Base-by-base conservation (phyloP, 78 protist species). In the Creolimax fragrantissima region DNA sequence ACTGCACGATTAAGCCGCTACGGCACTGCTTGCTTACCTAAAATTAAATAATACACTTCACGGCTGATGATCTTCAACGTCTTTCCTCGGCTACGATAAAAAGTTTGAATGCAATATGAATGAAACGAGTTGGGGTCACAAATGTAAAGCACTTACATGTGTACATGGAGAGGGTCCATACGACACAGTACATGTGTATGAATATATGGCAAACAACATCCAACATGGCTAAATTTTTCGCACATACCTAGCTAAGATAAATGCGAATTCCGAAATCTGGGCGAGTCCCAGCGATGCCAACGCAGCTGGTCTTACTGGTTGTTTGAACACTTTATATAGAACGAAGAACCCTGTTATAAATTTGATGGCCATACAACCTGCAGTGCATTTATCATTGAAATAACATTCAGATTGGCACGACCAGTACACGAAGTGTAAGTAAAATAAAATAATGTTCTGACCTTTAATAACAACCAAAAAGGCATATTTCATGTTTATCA, bases 241-340 rank as follows among this genome's bases (percentile, higher is more conserved):
- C n/a, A 3, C 2, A 35, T 83, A 83, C 86, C 89, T 88, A 3
- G 93, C 93, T 41, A 92, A 17, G 2, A 92, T 88, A 85, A 92
- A 92, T 3, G 93, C 88, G 43, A 92, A 92, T 74, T 92, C 93
- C 3, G 93, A 92, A 43, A 92, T 45, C n/a, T 92, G 93, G 0
- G 90, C 43, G 37, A 92, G 90, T 4, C 45, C 93, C 17, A 92
- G 47, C 3, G 90, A 3, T 35, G 89, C 4, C 2, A 84, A 37
- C 6, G 86, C n/a, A 3, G 93, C 89, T 3, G 3, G 41, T 36
- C 4, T 3, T 7, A 4, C 4, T 4, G 3, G 17, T 4, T 4
- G 41, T 4, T 45, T n/a, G 47, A 85, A 84, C 39, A 84, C 37
- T n/a, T 4, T 4, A 42, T 4, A 58, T 2, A 84, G 43, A 11